Conservation (phyloP, 768 basidiomycete genomes). For the Hemileccinum rubropunctum region DNA sequence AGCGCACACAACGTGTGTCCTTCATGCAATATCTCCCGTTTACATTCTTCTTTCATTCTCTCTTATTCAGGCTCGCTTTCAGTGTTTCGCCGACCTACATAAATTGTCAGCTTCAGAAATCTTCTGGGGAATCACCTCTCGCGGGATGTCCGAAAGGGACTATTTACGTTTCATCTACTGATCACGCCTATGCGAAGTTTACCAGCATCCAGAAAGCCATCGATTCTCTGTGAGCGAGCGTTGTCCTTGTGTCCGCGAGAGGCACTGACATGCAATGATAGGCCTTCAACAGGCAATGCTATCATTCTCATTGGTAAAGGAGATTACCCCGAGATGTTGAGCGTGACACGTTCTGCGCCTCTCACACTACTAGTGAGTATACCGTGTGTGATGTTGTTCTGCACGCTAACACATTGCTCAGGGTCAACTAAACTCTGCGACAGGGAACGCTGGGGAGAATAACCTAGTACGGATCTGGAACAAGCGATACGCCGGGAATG, state of each 20-base stretch:
- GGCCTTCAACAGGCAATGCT: conserved; percentile 39
- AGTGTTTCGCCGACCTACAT: conserved; percentile 47
- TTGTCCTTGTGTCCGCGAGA: background rate
- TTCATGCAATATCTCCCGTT: conserved; percentile 10
- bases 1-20: background rate
- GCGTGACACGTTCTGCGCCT: conserved; percentile 51
- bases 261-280: conserved; percentile 19
- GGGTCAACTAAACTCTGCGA: conserved; percentile 50
- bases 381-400: background rate
- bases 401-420: conserved; percentile 9
- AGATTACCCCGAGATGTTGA: conserved; percentile 58
- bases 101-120: conserved; percentile 52
- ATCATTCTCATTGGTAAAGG: conserved; percentile 58
- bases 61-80: background rate
- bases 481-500: conserved; percentile 40
- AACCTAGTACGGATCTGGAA: conserved; percentile 56
- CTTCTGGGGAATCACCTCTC: conserved; percentile 40
- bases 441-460: conserved; percentile 36
- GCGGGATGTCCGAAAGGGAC: conserved; percentile 56
- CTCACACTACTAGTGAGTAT: conserved; percentile 51
- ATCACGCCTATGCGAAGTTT: conserved; percentile 43
- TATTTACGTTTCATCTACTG: conserved; percentile 52
- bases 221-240: conserved; percentile 47
- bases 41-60: conserved; percentile 2
- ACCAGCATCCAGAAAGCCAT: conserved; percentile 54